Conservation (phyloP, 805 yeast species). For the Pichia manshurica region DNA sequence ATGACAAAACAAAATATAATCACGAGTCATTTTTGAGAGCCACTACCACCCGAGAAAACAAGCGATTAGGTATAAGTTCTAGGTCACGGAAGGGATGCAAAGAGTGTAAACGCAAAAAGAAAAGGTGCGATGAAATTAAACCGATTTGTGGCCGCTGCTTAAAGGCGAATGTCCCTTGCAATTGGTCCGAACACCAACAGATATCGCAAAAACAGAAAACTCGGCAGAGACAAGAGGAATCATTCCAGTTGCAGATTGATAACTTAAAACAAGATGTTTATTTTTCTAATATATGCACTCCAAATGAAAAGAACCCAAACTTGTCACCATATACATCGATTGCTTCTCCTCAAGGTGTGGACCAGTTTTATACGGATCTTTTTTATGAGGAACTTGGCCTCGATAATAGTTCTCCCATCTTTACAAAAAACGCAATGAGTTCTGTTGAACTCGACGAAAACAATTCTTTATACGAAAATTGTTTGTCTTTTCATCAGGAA, state of each 20-base stretch:
- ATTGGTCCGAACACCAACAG: slow-evolving; percentile 13
- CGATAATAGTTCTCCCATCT: no score
- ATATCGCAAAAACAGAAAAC: slow-evolving; percentile 6
- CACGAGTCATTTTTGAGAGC: slow-evolving; percentile 10
- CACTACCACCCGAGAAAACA: slow-evolving; percentile 10
- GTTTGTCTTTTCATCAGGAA: no score
- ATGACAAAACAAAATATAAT: neutral
- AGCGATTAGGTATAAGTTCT: slow-evolving; percentile 11
- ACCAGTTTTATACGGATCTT: no score
- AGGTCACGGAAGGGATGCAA: slow-evolving; percentile 19
- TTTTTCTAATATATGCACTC: neutral
- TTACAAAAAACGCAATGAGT: no score
- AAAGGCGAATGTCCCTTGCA: slow-evolving; percentile 25
- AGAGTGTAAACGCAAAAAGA: slow-evolving; percentile 22
- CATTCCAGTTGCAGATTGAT: neutral
- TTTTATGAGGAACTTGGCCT: no score
- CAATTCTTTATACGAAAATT: no score
- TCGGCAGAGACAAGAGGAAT: neutral
- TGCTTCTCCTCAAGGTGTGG: no score
- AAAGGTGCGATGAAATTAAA: slow-evolving; percentile 38
- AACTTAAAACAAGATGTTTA: neutral
- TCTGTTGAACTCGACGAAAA: no score
- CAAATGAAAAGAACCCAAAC: neutral
- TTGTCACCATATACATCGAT: no score
- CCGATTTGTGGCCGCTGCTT: slow-evolving; percentile 37